Conservation (phyloP, 139 green algal species). For the Nannochloris sp. region DNA sequence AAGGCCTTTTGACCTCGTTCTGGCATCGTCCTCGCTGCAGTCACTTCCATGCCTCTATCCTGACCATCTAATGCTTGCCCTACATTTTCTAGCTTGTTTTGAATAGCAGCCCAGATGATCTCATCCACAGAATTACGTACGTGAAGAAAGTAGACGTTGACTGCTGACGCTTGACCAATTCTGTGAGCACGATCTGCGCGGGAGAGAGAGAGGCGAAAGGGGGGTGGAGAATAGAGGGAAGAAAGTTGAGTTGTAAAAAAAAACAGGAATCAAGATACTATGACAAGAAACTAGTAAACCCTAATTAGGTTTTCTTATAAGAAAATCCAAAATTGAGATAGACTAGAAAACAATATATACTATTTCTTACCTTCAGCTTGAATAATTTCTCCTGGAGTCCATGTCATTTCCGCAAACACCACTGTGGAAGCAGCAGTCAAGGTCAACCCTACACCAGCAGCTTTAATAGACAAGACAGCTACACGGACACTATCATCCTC, state of each 20-base stretch:
- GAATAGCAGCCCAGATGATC: constrained; percentile 60
- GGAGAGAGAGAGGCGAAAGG: constrained; percentile 45
- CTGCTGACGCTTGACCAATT: constrained; percentile 54
- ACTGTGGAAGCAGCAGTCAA: constrained; percentile 78
- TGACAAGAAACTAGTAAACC: too few relatives aligned
- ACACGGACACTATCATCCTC: constrained; percentile 55
- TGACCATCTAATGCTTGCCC: constrained; percentile 59
- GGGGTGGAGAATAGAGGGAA: too few relatives aligned
- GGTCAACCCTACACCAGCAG: constrained; percentile 82
- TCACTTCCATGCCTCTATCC: constrained; percentile 32
- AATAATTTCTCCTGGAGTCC: constrained; percentile 47
- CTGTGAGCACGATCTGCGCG: constrained; percentile 54
- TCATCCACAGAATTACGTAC: constrained; percentile 77
- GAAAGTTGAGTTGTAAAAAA: background rate
- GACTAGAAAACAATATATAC: background rate
- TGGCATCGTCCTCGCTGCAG: background rate
- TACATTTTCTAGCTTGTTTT: constrained; percentile 70
- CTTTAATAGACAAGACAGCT: constrained; percentile 83
- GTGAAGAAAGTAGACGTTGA: constrained; percentile 73
- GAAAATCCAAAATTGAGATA: background rate
- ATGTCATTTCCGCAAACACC: constrained; percentile 77
- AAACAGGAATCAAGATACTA: background rate
- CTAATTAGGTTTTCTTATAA: too few relatives aligned
- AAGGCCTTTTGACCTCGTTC: constrained; percentile 3
- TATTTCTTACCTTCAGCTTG: constrained; percentile 42